These are phyloP conservation scores for Trichoderma aggressivum DNA, from an alignment of 2,329 filamentous ascomycete species.

Conservation along the genomic window DNA sequence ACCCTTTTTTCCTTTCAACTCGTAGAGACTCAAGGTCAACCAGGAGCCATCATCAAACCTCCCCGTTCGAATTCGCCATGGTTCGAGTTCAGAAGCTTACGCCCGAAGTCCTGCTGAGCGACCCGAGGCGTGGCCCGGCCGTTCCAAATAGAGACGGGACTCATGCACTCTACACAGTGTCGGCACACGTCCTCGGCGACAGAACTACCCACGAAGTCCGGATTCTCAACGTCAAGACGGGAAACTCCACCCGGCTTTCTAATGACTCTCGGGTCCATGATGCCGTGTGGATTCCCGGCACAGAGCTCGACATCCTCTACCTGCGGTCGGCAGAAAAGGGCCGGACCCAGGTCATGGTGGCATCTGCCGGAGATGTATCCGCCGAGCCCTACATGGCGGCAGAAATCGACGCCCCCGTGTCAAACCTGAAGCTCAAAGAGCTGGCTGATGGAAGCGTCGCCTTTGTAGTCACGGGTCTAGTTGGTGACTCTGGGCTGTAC, in stretches of 20 bases:
- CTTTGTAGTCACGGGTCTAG: conserved; percentile 35
- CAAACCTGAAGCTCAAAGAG: conserved; percentile 32
- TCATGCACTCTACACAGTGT: conserved; percentile 40
- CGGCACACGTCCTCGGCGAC: conserved; percentile 34
- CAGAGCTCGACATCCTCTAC: conserved; percentile 17
- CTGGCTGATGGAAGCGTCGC: conserved; percentile 35
- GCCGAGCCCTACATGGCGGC: conserved; percentile 28
- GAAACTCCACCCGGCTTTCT: conserved; percentile 27
- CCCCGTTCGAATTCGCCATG: conserved; percentile 13
- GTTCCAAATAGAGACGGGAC: conserved; percentile 41
- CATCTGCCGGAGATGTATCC: conserved; percentile 24
- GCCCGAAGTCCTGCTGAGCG: conserved; percentile 32
- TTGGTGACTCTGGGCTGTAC: conserved; percentile 33
- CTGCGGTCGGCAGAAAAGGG: conserved; percentile 28
- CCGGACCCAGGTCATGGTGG: conserved; percentile 32
- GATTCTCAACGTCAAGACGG: conserved; percentile 33
- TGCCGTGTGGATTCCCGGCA: conserved; percentile 36
- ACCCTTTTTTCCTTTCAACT: neutral
- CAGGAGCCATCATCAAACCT: neutral
- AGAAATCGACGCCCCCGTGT: conserved; percentile 33
- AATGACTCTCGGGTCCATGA: conserved; percentile 32
- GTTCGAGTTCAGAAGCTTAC: conserved; percentile 29
- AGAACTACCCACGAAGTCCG: conserved; percentile 33
- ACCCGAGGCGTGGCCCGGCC: conserved; percentile 32
- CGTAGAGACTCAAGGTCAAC: neutral